Percentiles rank a stretch among this genome's conserved stretches.
Evolutionary conservation across 148 eudicot genomes (phyloP).

Genomic region (Chenopodium suecicum): DNA sequence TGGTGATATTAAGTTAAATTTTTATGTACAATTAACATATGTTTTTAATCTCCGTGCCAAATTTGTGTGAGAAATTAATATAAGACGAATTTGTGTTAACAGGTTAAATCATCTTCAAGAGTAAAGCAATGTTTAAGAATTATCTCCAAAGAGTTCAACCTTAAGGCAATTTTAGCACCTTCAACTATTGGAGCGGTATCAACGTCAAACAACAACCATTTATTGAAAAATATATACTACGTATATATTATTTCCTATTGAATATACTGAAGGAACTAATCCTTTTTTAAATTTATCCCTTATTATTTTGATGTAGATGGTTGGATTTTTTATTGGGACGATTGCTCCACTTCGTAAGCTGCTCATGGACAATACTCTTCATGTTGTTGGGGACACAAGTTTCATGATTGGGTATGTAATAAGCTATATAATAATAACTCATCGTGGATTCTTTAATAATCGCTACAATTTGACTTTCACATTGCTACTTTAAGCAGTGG

Average conservation of each 20-base stretch:
- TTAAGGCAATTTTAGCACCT: conserved; percentile 41
- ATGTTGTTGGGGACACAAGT: conserved; percentile 27
- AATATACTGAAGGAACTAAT: background rate
- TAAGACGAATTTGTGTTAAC: conserved; percentile 4
- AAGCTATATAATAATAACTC: background rate
- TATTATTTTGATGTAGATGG: conserved; percentile 14
- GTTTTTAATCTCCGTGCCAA: too few relatives aligned
- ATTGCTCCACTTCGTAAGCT: conserved; percentile 22
- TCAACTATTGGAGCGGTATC: conserved; percentile 44
- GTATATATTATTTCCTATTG: background rate
- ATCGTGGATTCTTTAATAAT: too few relatives aligned
- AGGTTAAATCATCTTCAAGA: conserved; percentile 24
- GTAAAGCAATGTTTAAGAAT: conserved; percentile 23
- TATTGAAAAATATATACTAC: too few relatives aligned
- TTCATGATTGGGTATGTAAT: conserved; percentile 31
- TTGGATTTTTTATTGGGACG: conserved; percentile 30
- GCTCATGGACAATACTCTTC: conserved; percentile 34
- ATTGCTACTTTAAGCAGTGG: too few relatives aligned
- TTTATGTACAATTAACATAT: too few relatives aligned
- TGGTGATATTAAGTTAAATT: background rate
- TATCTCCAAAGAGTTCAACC: conserved; percentile 26
- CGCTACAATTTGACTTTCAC: too few relatives aligned
- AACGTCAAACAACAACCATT: background rate
- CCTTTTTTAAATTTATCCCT: too few relatives aligned
- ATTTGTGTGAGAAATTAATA: too few relatives aligned